Conservation (phyloP, 2,329 filamentous ascomycete genomes). For the Leptographium radiaticola region DNA sequence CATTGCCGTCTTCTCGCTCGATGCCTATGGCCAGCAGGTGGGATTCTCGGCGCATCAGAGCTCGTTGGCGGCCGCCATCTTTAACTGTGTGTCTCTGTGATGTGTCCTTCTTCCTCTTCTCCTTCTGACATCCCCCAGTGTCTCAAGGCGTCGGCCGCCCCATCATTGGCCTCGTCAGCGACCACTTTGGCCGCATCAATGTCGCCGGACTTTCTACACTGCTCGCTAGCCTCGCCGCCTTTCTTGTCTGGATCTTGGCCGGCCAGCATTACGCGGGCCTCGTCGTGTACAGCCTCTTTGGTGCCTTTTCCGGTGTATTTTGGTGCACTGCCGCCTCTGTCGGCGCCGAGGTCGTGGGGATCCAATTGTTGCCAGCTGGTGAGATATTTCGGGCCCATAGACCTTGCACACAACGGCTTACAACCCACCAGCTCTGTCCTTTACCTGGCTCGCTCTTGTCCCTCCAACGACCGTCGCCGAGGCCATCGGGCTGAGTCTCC, state of each 20-base stretch:
- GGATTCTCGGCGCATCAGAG: conserved; percentile 56
- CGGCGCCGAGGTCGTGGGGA: conserved; percentile 59
- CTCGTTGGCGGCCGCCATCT: conserved; percentile 54
- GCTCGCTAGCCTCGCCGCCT: conserved; percentile 47
- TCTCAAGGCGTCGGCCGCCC: conserved; percentile 55
- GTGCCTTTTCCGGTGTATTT: conserved; percentile 56
- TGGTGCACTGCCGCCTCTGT: conserved; percentile 60
- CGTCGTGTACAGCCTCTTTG: conserved; percentile 58
- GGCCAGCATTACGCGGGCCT: conserved; percentile 50
- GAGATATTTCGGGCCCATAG: no score
- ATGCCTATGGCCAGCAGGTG: conserved; percentile 57
- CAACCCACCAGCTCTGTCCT: conserved; percentile 31
- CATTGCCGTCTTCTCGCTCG: conserved; percentile 60
- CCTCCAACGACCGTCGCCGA: conserved; percentile 58
- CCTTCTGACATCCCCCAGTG: conserved; percentile 13
- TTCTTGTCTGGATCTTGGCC: conserved; percentile 64
- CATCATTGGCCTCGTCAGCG: conserved; percentile 59
- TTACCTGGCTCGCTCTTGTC: conserved; percentile 62
- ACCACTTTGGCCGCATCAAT: conserved; percentile 58
- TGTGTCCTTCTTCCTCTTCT: not conserved
- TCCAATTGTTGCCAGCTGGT: conserved; percentile 51
- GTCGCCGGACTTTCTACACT: conserved; percentile 55
- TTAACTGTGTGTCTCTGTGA: conserved; percentile 42
- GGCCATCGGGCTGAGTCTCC: conserved; percentile 47
- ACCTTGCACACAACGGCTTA: no score